Conservation (phyloP, 208 protist genomes). For the Leishmania turanica region DNA sequence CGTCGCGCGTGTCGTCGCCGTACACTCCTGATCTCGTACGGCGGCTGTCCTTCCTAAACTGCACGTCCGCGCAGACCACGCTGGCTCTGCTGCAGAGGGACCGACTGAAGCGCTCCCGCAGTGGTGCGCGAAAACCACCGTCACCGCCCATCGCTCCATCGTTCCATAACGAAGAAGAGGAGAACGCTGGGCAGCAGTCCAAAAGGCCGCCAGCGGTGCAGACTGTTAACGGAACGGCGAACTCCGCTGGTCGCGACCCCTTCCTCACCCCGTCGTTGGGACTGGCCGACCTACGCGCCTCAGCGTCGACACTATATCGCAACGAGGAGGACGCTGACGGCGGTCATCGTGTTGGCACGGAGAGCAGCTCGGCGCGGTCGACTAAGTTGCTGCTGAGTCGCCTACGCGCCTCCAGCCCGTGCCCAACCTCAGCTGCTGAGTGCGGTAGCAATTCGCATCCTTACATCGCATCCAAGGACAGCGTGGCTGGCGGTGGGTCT, state of each 20-base stretch:
- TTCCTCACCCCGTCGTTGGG: background rate
- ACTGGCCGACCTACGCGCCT: background rate
- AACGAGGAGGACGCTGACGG: background rate
- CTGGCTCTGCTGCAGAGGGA: slow-evolving; percentile 6
- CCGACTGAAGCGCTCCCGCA: slow-evolving; percentile 20
- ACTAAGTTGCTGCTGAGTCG: background rate
- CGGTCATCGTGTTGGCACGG: background rate
- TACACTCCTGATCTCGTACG: slow-evolving; percentile 26
- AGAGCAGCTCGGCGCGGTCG: background rate
- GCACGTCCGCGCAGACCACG: slow-evolving; percentile 8
- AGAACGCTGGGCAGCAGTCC: background rate
- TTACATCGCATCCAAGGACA: background rate
- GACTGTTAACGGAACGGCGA: background rate
- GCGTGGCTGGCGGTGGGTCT: background rate
- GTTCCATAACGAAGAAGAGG: slow-evolving; percentile 12
- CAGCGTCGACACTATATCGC: background rate
- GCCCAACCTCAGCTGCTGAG: background rate
- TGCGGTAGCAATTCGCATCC: background rate
- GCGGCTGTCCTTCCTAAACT: slow-evolving; percentile 23
- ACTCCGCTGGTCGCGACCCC: background rate
- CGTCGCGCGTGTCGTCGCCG: slow-evolving; percentile 14
- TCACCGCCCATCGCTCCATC: background rate
- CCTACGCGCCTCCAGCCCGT: background rate
- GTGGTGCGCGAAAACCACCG: background rate
- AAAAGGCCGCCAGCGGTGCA: background rate